Evolutionary conservation across 169 alveolate species (phyloP), one percentile per base, ranked within the genome.

Genomic region (Plasmodium adleri): DNA sequence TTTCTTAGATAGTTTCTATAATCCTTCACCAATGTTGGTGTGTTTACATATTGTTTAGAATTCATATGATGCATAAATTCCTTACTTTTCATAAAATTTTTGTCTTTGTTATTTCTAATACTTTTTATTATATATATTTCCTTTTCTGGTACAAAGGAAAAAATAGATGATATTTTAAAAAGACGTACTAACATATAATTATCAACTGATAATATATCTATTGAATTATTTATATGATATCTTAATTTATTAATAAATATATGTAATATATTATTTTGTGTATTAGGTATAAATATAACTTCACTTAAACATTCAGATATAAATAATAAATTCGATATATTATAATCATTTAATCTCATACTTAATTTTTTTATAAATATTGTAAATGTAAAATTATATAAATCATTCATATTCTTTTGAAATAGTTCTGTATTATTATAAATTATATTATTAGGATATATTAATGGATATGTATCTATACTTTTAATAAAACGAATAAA

Each of bases 91-190:
- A 39, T 39, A 39, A 39, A 39, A 39, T 39, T 9, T 5, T 39
- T 7, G 10, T 39, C 47, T 56, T 43, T 17, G 1, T 24, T 62
- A 62, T 10, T 24, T 62, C 71, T 62, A 62, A 24, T 24, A 62
- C 26, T 62, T 24, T 43, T 66, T 62, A 32, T 47, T 24, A 32
- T 17, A 52, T 43, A 78, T 24, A 52, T 12, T 17, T 78, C 89
- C 56, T 64, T 52, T 59, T 78, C 89, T 8, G 89, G 89, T 0
- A 78, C 89, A 58, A 78, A 78, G 10, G 89, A 78, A 64, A 78
- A 78, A 56, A 78, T 49, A 24, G 89, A 78, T 26, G 20, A 64
- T 15, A 78, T 78, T 56, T 66, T 78, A 66, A 64, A 78, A 52
- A 78, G 70, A 20, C 89, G 78, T 20, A 66, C 54, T 10, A 78